Base-by-base conservation (phyloP, 192 early-diverging fungal genomes). In the Podila horticola region DNA sequence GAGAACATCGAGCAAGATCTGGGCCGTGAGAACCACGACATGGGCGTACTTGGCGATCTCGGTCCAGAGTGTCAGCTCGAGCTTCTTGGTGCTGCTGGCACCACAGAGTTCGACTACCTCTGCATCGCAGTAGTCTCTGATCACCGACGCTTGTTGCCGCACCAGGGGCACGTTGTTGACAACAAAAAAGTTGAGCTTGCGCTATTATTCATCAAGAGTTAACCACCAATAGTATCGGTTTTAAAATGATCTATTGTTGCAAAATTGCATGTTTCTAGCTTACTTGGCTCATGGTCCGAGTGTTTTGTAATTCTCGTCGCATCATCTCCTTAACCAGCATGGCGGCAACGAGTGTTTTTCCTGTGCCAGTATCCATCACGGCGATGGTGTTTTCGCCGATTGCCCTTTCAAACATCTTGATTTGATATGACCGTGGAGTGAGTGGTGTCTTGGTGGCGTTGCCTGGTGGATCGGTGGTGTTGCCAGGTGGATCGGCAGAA, bases 321-420 rank as follows among this genome's bases (percentile, higher is more conserved):
- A 84, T 81, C 74, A 94, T 89, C 75, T 96, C 88, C 75, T 93
- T 90, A 55, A 98, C 92, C 24, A 99, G 86, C 89, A 97, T 85
- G 61, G 93, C 91, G 2, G 96, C 90, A 22, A 97, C 93, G 1
- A 99, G 84, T 13, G 97, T 99, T 74, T 99, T 98, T 22, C 97
- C 97, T 17, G 92, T 92, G 11, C 97, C 97, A 0, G 97, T 99
- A 75, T 96, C 94, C 66, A 99, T 84, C 8, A 99, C 93, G 0
- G 94, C 93, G 59, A 99, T 94, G 34, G 95, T 87, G 83, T 99
- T 99, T 3, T 84, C 81, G 8, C 72, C 66, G 58, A 86, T 71
- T 1, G 97, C 95, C 58, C 87, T 85, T 51, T 85, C 66, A 67
- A 89, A 93, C 33, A 98, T 82, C 29, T 94, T 91, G 31, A 89